phyloP scores from a whole-genome alignment of 768 basidiomycete species.

The Tylopilus balloui region DNA sequence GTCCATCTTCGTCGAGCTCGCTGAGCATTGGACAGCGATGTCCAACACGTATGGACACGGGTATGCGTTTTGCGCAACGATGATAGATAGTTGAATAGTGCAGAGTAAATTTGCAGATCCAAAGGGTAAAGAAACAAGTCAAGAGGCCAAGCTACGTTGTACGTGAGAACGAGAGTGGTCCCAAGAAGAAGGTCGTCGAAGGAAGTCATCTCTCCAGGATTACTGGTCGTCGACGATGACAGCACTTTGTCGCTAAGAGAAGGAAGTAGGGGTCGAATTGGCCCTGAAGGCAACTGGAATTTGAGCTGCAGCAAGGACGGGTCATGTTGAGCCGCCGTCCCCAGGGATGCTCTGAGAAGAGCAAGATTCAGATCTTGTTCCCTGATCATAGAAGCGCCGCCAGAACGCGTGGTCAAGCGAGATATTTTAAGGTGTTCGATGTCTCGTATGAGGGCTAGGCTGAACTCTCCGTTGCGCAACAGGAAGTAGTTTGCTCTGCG shows the following conservation, averaged over 20 bases:
- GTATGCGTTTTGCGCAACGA: slow-evolving; percentile 82
- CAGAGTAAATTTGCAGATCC: slow-evolving; percentile 70
- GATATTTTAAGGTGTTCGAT: slow-evolving; percentile 80
- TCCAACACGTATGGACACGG: slow-evolving; percentile 77
- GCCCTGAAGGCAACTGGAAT: slow-evolving; percentile 77
- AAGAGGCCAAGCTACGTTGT: slow-evolving; percentile 78
- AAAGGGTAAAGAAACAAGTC: slow-evolving; percentile 81
- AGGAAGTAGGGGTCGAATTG: slow-evolving; percentile 76
- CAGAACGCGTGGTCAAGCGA: slow-evolving; percentile 64
- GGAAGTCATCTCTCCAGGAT: slow-evolving; percentile 39
- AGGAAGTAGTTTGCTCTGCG: slow-evolving; percentile 83
- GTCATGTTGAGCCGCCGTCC: slow-evolving; percentile 85
- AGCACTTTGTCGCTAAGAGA: slow-evolving; percentile 47
- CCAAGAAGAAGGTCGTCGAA: slow-evolving; percentile 80
- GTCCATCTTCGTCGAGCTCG: slow-evolving; percentile 83
- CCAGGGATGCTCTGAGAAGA: slow-evolving; percentile 80
- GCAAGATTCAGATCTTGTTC: slow-evolving; percentile 89
- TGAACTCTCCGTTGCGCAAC: slow-evolving; percentile 83
- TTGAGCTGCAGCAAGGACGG: slow-evolving; percentile 66
- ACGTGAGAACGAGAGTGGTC: slow-evolving; percentile 66
- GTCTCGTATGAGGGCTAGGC: slow-evolving; percentile 77
- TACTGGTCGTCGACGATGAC: slow-evolving; percentile 40
- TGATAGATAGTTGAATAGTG: slow-evolving; percentile 77
- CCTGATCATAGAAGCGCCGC: slow-evolving; percentile 70
- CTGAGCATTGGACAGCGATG: slow-evolving; percentile 79